A percentile compares a stretch with the other conserved stretches of the same genome.
phyloP scores from a whole-genome alignment of 2,329 filamentous ascomycete species.

The Colletotrichum sp. region DNA sequence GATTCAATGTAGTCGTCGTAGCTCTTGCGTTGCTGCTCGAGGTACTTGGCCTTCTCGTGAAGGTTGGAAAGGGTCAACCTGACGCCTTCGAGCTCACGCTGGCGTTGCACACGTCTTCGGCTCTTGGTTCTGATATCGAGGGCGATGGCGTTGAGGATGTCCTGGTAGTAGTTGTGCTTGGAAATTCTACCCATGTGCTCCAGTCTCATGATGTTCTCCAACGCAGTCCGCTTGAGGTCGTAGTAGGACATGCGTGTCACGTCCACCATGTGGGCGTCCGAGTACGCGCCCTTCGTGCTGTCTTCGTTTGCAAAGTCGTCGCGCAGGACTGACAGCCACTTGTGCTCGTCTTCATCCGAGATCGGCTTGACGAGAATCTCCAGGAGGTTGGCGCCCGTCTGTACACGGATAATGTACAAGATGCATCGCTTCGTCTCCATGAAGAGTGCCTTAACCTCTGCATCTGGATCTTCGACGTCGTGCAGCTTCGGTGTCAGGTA shows the following conservation, averaged over 20 bases:
- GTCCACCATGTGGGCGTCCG: conserved; percentile 87
- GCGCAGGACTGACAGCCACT: conserved; percentile 80
- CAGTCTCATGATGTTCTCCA: conserved; percentile 91
- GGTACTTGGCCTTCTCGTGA: conserved; percentile 86
- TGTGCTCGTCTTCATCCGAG: conserved; percentile 82
- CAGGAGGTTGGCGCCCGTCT: conserved; percentile 89
- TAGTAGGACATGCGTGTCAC: conserved; percentile 89
- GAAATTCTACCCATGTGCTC: conserved; percentile 89
- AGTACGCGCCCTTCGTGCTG: conserved; percentile 82
- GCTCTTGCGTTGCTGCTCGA: conserved; percentile 94
- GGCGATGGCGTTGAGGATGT: conserved; percentile 96
- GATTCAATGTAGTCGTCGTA: conserved; percentile 99
- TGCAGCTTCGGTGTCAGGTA: conserved; percentile 90
- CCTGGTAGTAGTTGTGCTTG: conserved; percentile 92
- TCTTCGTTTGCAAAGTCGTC: conserved; percentile 79
- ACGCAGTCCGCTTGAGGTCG: conserved; percentile 88
- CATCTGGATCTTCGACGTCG: conserved; percentile 90
- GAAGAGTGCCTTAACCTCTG: conserved; percentile 88
- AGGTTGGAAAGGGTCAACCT: conserved; percentile 76
- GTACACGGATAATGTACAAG: conserved; percentile 95
- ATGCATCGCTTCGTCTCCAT: conserved; percentile 99
- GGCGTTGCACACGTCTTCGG: conserved; percentile 86
- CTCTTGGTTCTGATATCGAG: conserved; percentile 98
- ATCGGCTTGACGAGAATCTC: conserved; percentile 95
- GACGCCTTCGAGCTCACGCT: conserved; percentile 88